phyloP scores from a whole-genome alignment of 23 red algal species.

The Chondrus crispus region DNA sequence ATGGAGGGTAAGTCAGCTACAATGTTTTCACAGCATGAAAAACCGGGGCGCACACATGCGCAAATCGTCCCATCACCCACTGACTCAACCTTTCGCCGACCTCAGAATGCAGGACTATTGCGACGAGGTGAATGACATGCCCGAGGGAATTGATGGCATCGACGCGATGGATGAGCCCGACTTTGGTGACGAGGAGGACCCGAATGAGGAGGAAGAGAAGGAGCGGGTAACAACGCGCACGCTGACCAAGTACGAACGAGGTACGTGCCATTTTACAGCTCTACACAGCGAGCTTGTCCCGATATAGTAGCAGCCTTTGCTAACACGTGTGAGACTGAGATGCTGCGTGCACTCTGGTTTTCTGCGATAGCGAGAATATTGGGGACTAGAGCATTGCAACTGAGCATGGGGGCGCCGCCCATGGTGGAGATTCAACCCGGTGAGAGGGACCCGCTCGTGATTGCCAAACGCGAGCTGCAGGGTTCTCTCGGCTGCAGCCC shows the following conservation, averaged over 20 bases:
- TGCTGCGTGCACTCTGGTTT: neutral
- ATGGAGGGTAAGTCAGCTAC: too few relatives aligned
- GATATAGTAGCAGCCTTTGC: neutral
- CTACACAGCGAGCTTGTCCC: neutral
- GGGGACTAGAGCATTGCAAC: conserved; percentile 84
- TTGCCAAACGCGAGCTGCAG: conserved; percentile 89
- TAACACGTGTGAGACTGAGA: too few relatives aligned
- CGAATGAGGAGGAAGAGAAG: neutral
- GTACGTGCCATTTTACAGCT: neutral
- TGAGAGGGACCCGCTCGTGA: conserved; percentile 91
- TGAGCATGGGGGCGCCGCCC: conserved; percentile 94
- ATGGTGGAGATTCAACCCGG: conserved; percentile 86
- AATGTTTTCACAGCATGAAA: too few relatives aligned
- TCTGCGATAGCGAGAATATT: conserved; percentile 69
- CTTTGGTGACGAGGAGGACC: neutral
- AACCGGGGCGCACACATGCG: too few relatives aligned
- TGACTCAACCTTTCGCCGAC: neutral
- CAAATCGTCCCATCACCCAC: neutral
- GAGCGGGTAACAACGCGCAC: conserved; percentile 81
- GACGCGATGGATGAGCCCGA: conserved; percentile 40
- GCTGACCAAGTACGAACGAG: conserved; percentile 98
- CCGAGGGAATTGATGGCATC: conserved; percentile 31
- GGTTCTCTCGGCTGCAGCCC: conserved; percentile 83
- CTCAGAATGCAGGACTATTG: conserved; percentile 32
- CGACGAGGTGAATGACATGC: neutral